Evolutionary conservation across 2,329 filamentous ascomycete species (phyloP).

Genomic region (Venturia carpophila): DNA sequence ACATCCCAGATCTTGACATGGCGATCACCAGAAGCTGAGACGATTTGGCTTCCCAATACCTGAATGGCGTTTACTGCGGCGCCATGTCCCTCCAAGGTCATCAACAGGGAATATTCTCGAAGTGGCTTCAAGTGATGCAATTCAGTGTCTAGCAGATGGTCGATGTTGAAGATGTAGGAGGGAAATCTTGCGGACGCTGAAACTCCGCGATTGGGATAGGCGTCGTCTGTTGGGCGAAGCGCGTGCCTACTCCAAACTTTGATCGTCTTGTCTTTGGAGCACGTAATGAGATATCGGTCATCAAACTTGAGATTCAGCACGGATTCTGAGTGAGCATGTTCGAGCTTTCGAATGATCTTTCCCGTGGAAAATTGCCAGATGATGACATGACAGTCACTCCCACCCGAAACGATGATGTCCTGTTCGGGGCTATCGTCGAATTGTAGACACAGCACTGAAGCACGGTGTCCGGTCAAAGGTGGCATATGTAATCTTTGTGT

Average conservation of each 20-base stretch:
- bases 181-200: slow-evolving; percentile 41
- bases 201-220: slow-evolving; percentile 31
- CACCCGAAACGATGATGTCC: slow-evolving; percentile 90
- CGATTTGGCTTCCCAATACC: slow-evolving; percentile 74
- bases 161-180: slow-evolving; percentile 47
- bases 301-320: slow-evolving; percentile 93
- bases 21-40: slow-evolving; percentile 90
- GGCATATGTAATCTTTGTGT: slow-evolving; percentile 66
- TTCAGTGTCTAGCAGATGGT: slow-evolving; percentile 30
- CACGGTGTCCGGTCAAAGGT: slow-evolving; percentile 69
- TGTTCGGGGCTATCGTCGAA: slow-evolving; percentile 84
- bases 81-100: slow-evolving; percentile 71
- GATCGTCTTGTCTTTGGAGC: slow-evolving; percentile 94
- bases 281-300: slow-evolving; percentile 83
- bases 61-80: slow-evolving; percentile 97
- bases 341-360: slow-evolving; percentile 66
- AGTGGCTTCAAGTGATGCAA: slow-evolving; percentile 46
- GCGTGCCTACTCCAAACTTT: slow-evolving; percentile 81
- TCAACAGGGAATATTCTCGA: slow-evolving; percentile 67
- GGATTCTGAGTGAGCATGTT: slow-evolving; percentile 75
- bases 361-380: slow-evolving; percentile 93
- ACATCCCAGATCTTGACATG: slow-evolving; percentile 94
- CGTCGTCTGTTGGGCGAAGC: slow-evolving; percentile 33
- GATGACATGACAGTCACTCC: slow-evolving; percentile 84
- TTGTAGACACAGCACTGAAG: slow-evolving; percentile 88